Evolutionary conservation across 2,329 filamentous ascomycete genomes (phyloP).

Genomic region (Aspergillus piperis): DNA sequence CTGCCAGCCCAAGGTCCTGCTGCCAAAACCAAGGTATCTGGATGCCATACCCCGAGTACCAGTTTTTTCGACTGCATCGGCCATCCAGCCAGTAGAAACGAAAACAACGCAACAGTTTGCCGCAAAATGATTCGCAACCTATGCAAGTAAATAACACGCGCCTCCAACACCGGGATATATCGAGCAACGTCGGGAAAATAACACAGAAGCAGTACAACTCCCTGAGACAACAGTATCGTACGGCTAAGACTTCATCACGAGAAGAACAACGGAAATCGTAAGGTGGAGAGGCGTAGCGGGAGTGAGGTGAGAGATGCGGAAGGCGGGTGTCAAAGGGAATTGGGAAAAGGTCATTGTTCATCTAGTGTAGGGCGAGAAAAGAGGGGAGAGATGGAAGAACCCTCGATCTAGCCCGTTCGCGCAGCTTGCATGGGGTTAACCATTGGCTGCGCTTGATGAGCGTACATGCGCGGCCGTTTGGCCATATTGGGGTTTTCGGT

Average conservation of each 20-base stretch:
- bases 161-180: conserved; percentile 9
- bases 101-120: conserved; percentile 4
- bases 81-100: conserved; percentile 1
- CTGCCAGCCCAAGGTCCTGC: conserved; percentile 11
- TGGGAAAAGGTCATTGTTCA: background rate
- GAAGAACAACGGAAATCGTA: conserved; percentile 9
- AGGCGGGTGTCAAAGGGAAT: conserved; percentile 10
- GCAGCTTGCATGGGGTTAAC: conserved; percentile 53
- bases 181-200: background rate
- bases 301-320: conserved; percentile 20
- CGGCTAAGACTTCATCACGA: conserved; percentile 14
- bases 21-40: conserved; percentile 6
- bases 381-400: conserved; percentile 2
- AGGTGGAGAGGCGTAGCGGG: conserved; percentile 6
- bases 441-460: conserved; percentile 47
- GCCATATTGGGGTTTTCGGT: conserved; percentile 54
- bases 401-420: conserved; percentile 31
- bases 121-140: background rate
- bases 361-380: background rate
- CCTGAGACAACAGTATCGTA: conserved; percentile 13
- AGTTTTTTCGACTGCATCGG: conserved; percentile 3
- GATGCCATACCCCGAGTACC: conserved; percentile 6
- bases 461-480: conserved; percentile 63
- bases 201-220: conserved; percentile 11
- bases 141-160: conserved; percentile 7